These are phyloP conservation scores for Kuraishia piskuri DNA, from an alignment of 805 yeast genomes.

Conservation along the genomic window DNA sequence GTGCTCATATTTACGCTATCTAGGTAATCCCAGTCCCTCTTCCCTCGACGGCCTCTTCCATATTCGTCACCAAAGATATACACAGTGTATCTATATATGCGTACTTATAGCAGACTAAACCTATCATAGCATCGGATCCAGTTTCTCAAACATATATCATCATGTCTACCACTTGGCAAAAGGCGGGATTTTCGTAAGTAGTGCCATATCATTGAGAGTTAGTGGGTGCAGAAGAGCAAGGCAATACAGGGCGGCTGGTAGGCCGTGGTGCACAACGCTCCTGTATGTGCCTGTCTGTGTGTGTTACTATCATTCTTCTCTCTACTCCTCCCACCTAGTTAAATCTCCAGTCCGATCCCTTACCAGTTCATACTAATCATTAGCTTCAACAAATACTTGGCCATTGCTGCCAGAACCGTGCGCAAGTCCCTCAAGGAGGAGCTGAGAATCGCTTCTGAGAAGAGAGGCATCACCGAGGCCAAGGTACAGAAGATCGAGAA, in stretches of 20 bases:
- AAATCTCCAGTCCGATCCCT: too few relatives aligned
- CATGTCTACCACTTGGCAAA: slow-evolving; percentile 51
- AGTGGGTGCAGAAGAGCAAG: too few relatives aligned
- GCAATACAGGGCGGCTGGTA: too few relatives aligned
- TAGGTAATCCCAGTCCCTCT: not conserved
- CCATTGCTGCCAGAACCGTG: slow-evolving; percentile 83
- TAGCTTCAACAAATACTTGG: slow-evolving; percentile 79
- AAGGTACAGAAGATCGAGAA: slow-evolving; percentile 62
- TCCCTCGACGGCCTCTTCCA: not conserved
- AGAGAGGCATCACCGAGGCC: slow-evolving; percentile 69
- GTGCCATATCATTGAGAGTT: not conserved
- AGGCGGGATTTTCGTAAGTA: slow-evolving; percentile 56
- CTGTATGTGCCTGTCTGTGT: too few relatives aligned
- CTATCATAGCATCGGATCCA: not conserved
- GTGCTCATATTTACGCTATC: not conserved
- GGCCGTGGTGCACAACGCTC: too few relatives aligned
- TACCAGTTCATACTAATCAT: not conserved
- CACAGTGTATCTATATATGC: not conserved
- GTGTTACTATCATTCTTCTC: too few relatives aligned
- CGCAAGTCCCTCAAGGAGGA: slow-evolving; percentile 88
- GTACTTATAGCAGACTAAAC: too few relatives aligned
- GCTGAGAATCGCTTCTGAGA: slow-evolving; percentile 60
- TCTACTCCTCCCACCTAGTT: too few relatives aligned
- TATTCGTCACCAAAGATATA: not conserved
- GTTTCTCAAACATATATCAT: slow-evolving; percentile 9